phyloP scores from a whole-genome alignment of 305 asterid genomes.

The Fraxinus albicans region DNA sequence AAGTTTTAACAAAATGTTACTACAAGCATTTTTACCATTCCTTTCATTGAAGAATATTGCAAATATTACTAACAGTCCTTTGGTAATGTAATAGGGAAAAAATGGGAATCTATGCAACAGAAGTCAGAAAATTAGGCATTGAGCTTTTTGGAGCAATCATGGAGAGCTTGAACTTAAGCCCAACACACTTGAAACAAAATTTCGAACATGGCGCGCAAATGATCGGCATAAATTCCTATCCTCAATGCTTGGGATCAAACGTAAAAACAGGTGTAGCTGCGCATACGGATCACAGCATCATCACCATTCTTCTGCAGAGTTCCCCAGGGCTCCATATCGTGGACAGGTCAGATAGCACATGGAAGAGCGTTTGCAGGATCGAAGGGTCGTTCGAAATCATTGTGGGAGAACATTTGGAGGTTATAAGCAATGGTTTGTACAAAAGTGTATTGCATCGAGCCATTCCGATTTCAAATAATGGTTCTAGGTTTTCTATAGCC shows the following conservation, averaged over 20 bases:
- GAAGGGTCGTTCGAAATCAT: constrained; percentile 35
- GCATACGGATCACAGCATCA: constrained; percentile 45
- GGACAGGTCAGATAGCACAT: constrained; percentile 4
- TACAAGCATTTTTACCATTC: background rate
- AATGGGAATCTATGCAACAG: constrained; percentile 33
- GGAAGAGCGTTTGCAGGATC: constrained; percentile 27
- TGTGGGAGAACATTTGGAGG: constrained; percentile 56
- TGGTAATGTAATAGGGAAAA: constrained; percentile 30
- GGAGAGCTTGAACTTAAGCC: constrained; percentile 36
- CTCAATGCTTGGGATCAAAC: constrained; percentile 17
- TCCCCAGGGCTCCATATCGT: constrained; percentile 36
- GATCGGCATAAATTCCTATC: constrained; percentile 37
- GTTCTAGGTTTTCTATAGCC: constrained; percentile 33
- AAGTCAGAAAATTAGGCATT: constrained; percentile 29
- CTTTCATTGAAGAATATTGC: background rate
- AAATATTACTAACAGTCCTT: background rate
- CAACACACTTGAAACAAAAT: constrained; percentile 17
- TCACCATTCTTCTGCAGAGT: constrained; percentile 37
- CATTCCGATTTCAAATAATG: background rate
- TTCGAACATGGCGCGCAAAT: constrained; percentile 38
- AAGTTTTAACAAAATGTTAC: too few species aligned
- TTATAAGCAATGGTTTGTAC: constrained; percentile 44
- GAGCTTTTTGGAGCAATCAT: constrained; percentile 40
- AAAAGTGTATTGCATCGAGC: constrained; percentile 38
- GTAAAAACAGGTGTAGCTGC: constrained; percentile 21